Base-by-base conservation (phyloP, 306 rosid species). In the Boehmeria nivea region DNA sequence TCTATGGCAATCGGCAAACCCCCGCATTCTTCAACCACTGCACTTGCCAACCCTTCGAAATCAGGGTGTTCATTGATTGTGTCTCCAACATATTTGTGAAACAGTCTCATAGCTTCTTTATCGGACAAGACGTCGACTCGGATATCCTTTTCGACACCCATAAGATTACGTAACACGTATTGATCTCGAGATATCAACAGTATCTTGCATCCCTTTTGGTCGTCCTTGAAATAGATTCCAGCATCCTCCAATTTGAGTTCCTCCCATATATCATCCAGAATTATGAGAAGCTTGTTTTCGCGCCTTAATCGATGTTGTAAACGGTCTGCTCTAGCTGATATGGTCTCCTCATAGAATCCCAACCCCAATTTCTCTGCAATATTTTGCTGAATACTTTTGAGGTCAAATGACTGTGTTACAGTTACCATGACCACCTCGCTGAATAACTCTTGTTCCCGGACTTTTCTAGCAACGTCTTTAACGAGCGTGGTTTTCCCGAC, bases 251-350 rank as follows among this genome's bases (percentile, higher is more conserved):
- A 8, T 1, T 8, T 21, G 9, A 52, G 22, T 17, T 17, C 10
- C 42, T 31, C 36, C 58, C 58, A 52, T 2, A 52, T 3, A 2
- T 52, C 58, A 31, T 52, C 58, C 7, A 52, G 24, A n/a, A 52
- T 31, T 31, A 52, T 15, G 42, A 52, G 57, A 31, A 27, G 12
- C 19, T 16, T 26, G 37, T 26, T 16, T 26, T 28, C 40, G 3
- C 4, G 19, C 18, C 1, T 3, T 11, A 52, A n/a, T 4, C 20
- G 7, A 1, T n/a, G 4, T n/a, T 26, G 12, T 12, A 52, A 9
- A 3, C 13, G 38, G n/a, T 11, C 6, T n/a, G 42, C 43, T 33
- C 59, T 28, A 9, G 1, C 24, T 6, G 6, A 0, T 8, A 6
- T 5, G 3, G 21, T 53, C 11, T n/a, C 16, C 6, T 53, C 43